These are phyloP conservation scores for Neonectria punicea DNA, from an alignment of 2,329 filamentous ascomycete genomes.

Conservation along the genomic window DNA sequence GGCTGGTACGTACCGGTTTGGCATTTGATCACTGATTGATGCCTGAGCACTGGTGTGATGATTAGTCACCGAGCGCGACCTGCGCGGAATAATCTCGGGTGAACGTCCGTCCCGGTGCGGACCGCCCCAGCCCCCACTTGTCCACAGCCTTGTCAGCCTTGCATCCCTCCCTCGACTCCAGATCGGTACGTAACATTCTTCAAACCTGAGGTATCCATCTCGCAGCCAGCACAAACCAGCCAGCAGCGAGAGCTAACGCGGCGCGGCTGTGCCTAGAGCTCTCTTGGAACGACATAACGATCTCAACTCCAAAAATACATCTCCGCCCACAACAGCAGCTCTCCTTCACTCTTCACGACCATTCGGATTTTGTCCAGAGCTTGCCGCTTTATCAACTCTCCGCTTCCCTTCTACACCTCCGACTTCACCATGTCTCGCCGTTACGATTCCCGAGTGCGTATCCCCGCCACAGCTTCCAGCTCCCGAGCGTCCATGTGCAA, in stretches of 20 bases:
- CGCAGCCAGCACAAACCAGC: conserved; percentile 27
- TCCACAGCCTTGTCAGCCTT: conserved; percentile 8
- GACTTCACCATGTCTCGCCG: conserved; percentile 83
- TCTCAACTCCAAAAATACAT: conserved; percentile 33
- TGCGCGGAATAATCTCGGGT: conserved; percentile 4
- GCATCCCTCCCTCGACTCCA: conserved; percentile 5
- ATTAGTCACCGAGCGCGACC: background rate
- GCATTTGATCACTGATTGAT: conserved; percentile 10
- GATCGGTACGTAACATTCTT: conserved; percentile 3
- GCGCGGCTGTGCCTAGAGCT: conserved; percentile 58
- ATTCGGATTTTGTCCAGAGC: conserved; percentile 8
- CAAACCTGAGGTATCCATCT: conserved; percentile 39
- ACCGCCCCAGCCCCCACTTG: background rate
- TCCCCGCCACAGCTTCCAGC: conserved; percentile 37
- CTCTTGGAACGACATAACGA: conserved; percentile 37
- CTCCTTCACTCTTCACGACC: conserved; percentile 12
- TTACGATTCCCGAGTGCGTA: conserved; percentile 93
- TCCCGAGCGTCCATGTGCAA: conserved; percentile 8
- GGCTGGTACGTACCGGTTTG: conserved; percentile 9
- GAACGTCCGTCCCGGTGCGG: background rate
- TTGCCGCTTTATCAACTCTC: conserved; percentile 10
- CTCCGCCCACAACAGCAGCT: conserved; percentile 23
- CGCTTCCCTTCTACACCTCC: conserved; percentile 18
- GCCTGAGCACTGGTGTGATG: conserved; percentile 10
- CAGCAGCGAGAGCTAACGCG: conserved; percentile 48